A percentile compares a stretch with the other conserved stretches of the same genome.
Conservation (phyloP, 805 yeast species). For the Starmerella asiatica region DNA sequence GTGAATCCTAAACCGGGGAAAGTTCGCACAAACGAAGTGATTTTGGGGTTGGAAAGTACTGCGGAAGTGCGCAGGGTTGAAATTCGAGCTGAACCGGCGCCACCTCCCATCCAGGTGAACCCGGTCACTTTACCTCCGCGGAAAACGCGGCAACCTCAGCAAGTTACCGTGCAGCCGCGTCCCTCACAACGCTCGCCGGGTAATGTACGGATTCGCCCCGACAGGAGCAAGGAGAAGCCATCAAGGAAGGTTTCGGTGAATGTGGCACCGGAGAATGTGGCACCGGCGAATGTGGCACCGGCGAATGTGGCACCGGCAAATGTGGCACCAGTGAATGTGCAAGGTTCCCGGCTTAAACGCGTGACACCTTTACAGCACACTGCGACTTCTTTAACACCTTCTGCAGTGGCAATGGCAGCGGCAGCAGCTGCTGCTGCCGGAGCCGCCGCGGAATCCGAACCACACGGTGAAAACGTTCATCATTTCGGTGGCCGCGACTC, state of each 20-base stretch:
- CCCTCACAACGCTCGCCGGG: neutral
- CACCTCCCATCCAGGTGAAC: no score
- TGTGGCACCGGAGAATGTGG: no score
- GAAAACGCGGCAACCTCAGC: neutral
- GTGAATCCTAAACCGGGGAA: constrained; percentile 33
- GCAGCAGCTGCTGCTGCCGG: neutral
- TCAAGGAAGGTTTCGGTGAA: neutral
- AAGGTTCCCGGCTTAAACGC: no score
- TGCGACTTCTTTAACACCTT: neutral
- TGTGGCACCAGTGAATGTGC: no score
- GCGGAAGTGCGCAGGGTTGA: neutral
- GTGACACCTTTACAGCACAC: no score
- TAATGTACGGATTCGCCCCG: neutral
- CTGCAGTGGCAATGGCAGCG: neutral
- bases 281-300: no score
- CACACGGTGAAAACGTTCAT: neutral
- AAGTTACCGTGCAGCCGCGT: neutral
- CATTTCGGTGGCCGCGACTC: neutral
- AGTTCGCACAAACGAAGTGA: neutral
- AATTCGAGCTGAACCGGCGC: no score
- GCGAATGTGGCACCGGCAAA: no score
- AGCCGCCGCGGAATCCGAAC: neutral
- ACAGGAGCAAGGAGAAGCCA: neutral
- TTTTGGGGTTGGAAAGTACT: neutral
- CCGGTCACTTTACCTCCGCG: neutral